Base-by-base conservation (phyloP, 352 stramenopile genomes). In the Globisporangium echinulatum region DNA sequence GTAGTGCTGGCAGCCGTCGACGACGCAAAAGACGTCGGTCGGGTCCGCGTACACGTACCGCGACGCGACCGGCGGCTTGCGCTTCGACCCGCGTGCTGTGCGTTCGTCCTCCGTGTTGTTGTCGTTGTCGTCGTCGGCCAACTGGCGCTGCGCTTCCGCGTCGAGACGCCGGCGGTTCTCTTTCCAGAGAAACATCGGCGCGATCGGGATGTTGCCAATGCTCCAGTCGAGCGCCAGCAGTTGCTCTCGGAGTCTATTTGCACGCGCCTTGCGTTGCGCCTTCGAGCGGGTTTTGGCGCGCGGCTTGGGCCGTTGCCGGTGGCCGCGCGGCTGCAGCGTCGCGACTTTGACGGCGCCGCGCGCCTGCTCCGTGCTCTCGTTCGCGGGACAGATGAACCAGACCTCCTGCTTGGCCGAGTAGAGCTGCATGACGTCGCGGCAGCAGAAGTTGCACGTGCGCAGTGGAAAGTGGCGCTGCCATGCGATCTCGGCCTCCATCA, bases 141-240 rank as follows among this genome's bases (percentile, higher is more conserved):
- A 38, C 52, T 44, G 36, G 10, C 67, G 54, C 43, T 71, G 52
- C 47, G 70, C 75, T 55, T 86, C 72, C 14, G 66, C 72, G 37
- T 81, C 65, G n/a, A 75, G 39, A 3, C 77, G 75, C 50, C 74
- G 70, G 15, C 60, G 52, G 51, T 89, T 91, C 39, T 88, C 77
- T 57, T 66, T 69, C 82, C 82, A 91, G 15, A 91, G 68, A 52
- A 77, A 73, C 63, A 70, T 63, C 48, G 77, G 72, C 49, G 79
- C 66, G 48, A 70, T 19, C 0, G 72, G 59, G 56, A 87, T 63
- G 46, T 88, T 88, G 53, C 81, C 81, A 15, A 85, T 56, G 61
- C 79, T 91, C 71, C 75, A 89, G 57, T 91, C 82, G 13, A 72
- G 55, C 51, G 79, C 82, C 36, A 68, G 66, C 59, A 72, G 62